Evolutionary conservation across 2,329 filamentous ascomycete species (phyloP).

Genomic region (Endoconidiophora laricicola): DNA sequence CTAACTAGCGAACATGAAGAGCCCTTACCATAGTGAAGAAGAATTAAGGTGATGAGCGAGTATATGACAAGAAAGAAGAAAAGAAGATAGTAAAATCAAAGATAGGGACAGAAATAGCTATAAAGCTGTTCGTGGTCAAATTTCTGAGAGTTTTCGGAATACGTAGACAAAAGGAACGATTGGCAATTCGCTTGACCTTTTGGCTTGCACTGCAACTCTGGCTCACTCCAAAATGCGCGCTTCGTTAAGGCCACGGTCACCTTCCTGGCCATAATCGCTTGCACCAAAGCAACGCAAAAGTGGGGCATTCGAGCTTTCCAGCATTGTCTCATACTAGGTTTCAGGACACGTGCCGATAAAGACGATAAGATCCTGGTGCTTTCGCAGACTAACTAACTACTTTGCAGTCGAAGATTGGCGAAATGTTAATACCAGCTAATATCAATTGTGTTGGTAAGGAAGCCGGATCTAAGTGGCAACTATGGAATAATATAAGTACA

Average conservation of each 20-base stretch:
- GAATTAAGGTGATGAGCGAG: background rate
- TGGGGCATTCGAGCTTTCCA: background rate
- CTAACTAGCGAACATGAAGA: too few species aligned
- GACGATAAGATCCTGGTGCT: too few species aligned
- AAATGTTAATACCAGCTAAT: too few species aligned
- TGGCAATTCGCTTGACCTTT: background rate
- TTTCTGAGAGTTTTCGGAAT: background rate
- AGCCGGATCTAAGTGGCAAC: too few species aligned
- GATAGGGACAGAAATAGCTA: background rate
- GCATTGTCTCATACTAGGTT: too few species aligned
- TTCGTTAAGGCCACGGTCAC: slow-evolving; percentile 6
- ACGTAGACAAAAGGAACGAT: background rate
- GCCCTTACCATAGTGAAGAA: too few species aligned
- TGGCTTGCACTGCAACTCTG: background rate
- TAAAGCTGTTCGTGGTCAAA: background rate
- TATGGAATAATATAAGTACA: too few species aligned
- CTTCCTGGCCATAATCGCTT: background rate
- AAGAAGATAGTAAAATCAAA: background rate
- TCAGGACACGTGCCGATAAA: slow-evolving; percentile 4
- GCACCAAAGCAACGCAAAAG: background rate
- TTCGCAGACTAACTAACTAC: too few species aligned
- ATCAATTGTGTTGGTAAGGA: too few species aligned
- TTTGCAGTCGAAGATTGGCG: too few species aligned
- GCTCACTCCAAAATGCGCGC: slow-evolving; percentile 1
- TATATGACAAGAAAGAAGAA: background rate